A percentile compares a stretch with the other conserved stretches of the same genome.
phyloP scores from a whole-genome alignment of 768 basidiomycete species.

The Lanmaoa pseudosensibilis region DNA sequence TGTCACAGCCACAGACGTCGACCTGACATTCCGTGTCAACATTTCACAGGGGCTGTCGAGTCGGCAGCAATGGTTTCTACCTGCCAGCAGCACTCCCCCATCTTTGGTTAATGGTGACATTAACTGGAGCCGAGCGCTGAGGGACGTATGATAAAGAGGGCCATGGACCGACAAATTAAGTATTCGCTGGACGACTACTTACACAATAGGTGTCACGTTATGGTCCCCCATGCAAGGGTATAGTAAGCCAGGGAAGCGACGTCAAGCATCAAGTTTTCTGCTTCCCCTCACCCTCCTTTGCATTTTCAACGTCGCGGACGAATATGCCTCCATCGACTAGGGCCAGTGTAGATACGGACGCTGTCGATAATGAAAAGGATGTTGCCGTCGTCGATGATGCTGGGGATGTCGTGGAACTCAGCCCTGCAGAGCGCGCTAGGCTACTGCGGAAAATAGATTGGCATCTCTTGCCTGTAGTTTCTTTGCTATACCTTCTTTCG shows the following conservation, averaged over 20 bases:
- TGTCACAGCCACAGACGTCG: too few species aligned
- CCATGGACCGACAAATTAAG: too few species aligned
- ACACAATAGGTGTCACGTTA: not conserved
- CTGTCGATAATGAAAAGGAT: not conserved
- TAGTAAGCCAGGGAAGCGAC: not conserved
- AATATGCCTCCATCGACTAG: slow-evolving; percentile 18
- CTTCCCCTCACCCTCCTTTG: not conserved
- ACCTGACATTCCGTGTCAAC: too few species aligned
- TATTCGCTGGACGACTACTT: not conserved
- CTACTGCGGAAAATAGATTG: not conserved
- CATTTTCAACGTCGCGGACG: not conserved
- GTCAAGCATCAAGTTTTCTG: not conserved
- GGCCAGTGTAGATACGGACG: slow-evolving; percentile 11
- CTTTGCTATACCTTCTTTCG: not conserved
- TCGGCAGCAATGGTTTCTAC: too few species aligned
- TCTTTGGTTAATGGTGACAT: too few species aligned
- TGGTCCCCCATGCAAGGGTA: not conserved
- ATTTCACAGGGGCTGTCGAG: too few species aligned
- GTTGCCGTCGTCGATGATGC: not conserved
- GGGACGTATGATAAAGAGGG: too few species aligned
- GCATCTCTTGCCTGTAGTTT: not conserved
- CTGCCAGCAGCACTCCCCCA: too few species aligned
- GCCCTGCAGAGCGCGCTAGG: not conserved
- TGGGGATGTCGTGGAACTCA: not conserved
- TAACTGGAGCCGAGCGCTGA: too few species aligned